phyloP scores from a whole-genome alignment of 371 early-diverging fungal species.

The Capillidium heterosporum region DNA sequence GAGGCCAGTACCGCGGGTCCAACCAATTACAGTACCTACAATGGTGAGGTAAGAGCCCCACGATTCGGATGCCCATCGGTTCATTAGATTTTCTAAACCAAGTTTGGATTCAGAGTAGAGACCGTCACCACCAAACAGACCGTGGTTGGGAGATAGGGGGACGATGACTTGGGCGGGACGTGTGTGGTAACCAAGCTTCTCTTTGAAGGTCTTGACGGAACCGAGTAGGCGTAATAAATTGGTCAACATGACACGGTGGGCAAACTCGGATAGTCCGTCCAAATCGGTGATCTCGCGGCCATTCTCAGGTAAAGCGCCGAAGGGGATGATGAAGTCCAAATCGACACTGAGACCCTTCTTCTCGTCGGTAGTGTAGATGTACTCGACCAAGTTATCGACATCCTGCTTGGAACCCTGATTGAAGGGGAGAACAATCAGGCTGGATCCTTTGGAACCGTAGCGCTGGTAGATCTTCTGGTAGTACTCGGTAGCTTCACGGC shows the following conservation, averaged over 20 bases:
- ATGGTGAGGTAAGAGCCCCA: slow-evolving; percentile 81
- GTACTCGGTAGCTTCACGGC: slow-evolving; percentile 62
- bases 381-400: slow-evolving; percentile 53
- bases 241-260: slow-evolving; percentile 83
- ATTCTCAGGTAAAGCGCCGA: slow-evolving; percentile 80
- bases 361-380: slow-evolving; percentile 62
- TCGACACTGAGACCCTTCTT: slow-evolving; percentile 73
- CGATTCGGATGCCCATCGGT: slow-evolving; percentile 81
- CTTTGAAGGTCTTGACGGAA: slow-evolving; percentile 68
- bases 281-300: slow-evolving; percentile 75
- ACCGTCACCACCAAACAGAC: slow-evolving; percentile 85
- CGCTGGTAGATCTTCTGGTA: slow-evolving; percentile 75
- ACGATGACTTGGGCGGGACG: slow-evolving; percentile 81
- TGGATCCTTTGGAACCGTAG: slow-evolving; percentile 73
- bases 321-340: slow-evolving; percentile 86
- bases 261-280: slow-evolving; percentile 75
- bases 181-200: slow-evolving; percentile 50
- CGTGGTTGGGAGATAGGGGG: slow-evolving; percentile 92
- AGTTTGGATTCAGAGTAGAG: slow-evolving; percentile 90
- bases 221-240: slow-evolving; percentile 69
- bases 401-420: slow-evolving; percentile 87
- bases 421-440: slow-evolving; percentile 82
- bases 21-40: slow-evolving; percentile 88
- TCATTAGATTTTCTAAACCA: slow-evolving; percentile 74
- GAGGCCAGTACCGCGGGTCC: slow-evolving; percentile 94